These are phyloP conservation scores for Penicillium canariense DNA, from an alignment of 495 filamentous ascomycete genomes.

Conservation along the genomic window DNA sequence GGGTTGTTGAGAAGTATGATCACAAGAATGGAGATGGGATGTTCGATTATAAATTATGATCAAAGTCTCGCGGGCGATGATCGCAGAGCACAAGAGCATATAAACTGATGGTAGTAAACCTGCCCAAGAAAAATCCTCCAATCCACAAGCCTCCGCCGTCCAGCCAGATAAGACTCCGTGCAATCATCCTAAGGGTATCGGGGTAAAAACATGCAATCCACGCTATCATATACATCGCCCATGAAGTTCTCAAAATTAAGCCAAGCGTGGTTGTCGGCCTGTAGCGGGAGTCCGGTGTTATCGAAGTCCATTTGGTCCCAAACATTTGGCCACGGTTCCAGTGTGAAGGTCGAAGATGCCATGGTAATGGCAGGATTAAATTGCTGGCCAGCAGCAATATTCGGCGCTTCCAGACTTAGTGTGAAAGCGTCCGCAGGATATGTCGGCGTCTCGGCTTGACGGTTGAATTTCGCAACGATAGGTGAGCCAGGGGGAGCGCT, in stretches of 20 bases:
- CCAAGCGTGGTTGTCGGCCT: constrained; percentile 28
- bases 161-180: not conserved
- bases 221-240: constrained; percentile 30
- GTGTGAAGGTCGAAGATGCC: constrained; percentile 1
- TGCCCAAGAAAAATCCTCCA: not conserved
- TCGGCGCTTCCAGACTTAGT: not conserved
- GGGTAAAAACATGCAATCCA: constrained; percentile 23
- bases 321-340: constrained; percentile 28
- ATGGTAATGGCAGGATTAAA: not conserved
- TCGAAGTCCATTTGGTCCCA: constrained; percentile 36
- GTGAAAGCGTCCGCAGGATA: not conserved
- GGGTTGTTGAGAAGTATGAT: not conserved
- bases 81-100: not conserved
- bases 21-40: not conserved
- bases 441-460: not conserved
- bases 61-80: not conserved
- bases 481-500: not conserved
- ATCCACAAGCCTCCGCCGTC: not conserved
- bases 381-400: constrained; percentile 7
- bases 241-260: constrained; percentile 36
- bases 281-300: not conserved
- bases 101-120: not conserved
- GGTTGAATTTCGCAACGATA: not conserved
- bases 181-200: constrained; percentile 8
- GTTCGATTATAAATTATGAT: not conserved